Conservation (phyloP, 768 basidiomycete species). For the Sporobolomyces phaffii region DNA sequence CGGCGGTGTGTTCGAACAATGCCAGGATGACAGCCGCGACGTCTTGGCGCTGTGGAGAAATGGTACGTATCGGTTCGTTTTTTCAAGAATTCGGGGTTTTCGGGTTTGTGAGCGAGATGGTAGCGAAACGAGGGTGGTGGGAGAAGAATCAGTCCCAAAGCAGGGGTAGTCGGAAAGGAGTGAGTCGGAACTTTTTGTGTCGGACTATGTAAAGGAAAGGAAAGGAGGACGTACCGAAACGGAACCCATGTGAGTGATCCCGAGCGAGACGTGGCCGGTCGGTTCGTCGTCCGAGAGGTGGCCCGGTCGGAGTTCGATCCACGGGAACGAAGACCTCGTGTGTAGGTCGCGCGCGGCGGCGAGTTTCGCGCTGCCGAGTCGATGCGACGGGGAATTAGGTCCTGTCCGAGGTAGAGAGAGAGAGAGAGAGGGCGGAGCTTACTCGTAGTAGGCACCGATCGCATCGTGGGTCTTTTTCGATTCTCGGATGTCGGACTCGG, state of each 20-base stretch:
- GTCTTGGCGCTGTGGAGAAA: conserved; percentile 58
- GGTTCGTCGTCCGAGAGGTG: conserved; percentile 54
- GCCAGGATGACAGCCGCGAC: conserved; percentile 55
- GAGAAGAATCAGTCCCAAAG: no score
- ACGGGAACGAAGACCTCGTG: conserved; percentile 57
- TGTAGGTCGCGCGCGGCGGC: conserved; percentile 51
- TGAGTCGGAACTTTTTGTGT: neutral
- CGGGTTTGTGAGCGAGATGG: no score
- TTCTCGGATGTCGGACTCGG: conserved; percentile 10
- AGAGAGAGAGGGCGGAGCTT: neutral
- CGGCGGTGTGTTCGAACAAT: conserved; percentile 45
- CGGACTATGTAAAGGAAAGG: neutral
- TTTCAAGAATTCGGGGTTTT: no score
- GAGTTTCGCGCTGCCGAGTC: conserved; percentile 47
- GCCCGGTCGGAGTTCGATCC: conserved; percentile 66
- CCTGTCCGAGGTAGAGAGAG: neutral
- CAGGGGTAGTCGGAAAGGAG: neutral
- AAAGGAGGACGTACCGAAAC: conserved; percentile 51
- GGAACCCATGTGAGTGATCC: conserved; percentile 53
- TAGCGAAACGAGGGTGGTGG: no score
- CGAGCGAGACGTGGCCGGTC: conserved; percentile 54
- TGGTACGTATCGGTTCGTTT: no score
- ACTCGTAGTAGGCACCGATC: conserved; percentile 36
- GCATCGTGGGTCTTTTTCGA: conserved; percentile 27
- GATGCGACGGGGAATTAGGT: neutral